These are phyloP conservation scores for Taphrina sp. DNA, from an alignment of 1,139 yeast species.

Conservation along the genomic window DNA sequence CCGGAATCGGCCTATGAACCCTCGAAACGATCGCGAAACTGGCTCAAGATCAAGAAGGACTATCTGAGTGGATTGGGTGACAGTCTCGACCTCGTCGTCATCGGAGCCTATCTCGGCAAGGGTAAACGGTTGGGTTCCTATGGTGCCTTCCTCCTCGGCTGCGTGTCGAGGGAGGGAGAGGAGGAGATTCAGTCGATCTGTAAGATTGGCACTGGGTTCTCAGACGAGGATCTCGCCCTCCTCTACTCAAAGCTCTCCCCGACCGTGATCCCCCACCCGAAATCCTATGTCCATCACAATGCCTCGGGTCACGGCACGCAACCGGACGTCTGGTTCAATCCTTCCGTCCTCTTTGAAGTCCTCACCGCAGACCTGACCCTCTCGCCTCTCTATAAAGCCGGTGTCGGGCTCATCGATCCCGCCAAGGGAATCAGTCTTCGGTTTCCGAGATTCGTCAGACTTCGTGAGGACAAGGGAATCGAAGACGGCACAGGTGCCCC, in stretches of 20 bases:
- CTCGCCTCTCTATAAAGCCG: conserved; percentile 91
- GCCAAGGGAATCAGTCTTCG: conserved; percentile 89
- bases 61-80: conserved; percentile 94
- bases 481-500: conserved; percentile 90
- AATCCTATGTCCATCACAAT: conserved; percentile 56
- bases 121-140: conserved; percentile 94
- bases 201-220: conserved; percentile 95
- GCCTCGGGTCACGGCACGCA: conserved; percentile 67
- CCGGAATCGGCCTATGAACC: conserved; percentile 85
- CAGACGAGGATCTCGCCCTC: conserved; percentile 71
- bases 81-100: conserved; percentile 84
- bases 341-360: conserved; percentile 81
- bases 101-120: conserved; percentile 90
- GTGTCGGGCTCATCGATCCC: conserved; percentile 31
- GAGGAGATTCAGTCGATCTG: conserved; percentile 95
- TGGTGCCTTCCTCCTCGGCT: conserved; percentile 90
- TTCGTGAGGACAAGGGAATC: conserved; percentile 81
- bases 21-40: conserved; percentile 86
- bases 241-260: conserved; percentile 63
- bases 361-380: conserved; percentile 89
- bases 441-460: conserved; percentile 82
- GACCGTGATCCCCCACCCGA: conserved; percentile 66
- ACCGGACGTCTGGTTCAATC: conserved; percentile 74
- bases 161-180: conserved; percentile 73
- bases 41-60: conserved; percentile 94